These are phyloP conservation scores for Fusarium sarcochroum DNA, from an alignment of 2,329 filamentous ascomycete genomes.

Conservation along the genomic window DNA sequence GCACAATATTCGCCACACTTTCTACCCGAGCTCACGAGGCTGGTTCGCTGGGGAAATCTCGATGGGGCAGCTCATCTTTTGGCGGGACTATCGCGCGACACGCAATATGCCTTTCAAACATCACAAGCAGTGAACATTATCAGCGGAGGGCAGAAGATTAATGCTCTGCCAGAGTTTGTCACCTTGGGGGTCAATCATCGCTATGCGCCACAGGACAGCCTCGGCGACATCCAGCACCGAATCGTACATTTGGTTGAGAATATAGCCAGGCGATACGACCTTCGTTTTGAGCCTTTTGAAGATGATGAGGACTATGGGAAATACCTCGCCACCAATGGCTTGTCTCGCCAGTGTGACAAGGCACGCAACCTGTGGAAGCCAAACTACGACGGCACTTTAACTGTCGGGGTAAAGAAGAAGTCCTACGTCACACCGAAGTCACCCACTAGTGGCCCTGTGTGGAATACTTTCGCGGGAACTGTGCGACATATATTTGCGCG, in stretches of 20 bases:
- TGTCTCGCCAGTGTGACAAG: background rate
- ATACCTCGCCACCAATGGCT: background rate
- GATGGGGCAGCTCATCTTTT: constrained; percentile 46
- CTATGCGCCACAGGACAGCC: constrained; percentile 12
- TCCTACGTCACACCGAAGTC: background rate
- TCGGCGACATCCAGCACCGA: constrained; percentile 3
- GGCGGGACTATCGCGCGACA: constrained; percentile 22
- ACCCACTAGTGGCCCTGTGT: constrained; percentile 6
- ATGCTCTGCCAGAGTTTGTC: constrained; percentile 74
- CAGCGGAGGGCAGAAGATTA: constrained; percentile 72
- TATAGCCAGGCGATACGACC: background rate
- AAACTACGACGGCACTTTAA: background rate
- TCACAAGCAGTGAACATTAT: constrained; percentile 72
- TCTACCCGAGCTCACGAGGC: constrained; percentile 56
- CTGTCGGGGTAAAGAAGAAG: background rate
- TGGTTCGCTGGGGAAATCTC: constrained; percentile 49
- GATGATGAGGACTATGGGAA: constrained; percentile 9
- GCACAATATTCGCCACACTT: constrained; percentile 66
- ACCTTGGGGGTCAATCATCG: constrained; percentile 70
- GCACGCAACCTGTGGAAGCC: background rate
- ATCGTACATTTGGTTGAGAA: background rate
- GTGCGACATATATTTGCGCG: background rate
- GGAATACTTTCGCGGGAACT: constrained; percentile 25
- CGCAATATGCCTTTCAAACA: constrained; percentile 69
- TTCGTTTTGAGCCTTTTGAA: constrained; percentile 14